Evolutionary conservation across 208 protist species (phyloP).

Genomic region (Leishmania guyanensis): DNA sequence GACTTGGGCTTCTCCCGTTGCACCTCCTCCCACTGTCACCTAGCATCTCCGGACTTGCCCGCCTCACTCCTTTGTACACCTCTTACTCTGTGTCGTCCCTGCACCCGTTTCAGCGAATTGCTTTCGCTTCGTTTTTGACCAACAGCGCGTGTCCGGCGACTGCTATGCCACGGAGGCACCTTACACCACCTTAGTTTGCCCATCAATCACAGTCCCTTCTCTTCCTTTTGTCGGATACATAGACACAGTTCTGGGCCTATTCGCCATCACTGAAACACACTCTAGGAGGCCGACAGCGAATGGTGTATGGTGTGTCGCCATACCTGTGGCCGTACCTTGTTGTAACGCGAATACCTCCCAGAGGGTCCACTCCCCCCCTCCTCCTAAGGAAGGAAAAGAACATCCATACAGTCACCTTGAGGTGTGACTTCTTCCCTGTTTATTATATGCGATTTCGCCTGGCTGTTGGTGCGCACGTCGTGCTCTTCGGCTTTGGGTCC

Average conservation of each 20-base stretch:
- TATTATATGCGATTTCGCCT: too few species aligned
- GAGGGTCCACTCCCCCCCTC: too few species aligned
- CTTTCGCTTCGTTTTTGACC: neutral
- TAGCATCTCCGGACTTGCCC: neutral
- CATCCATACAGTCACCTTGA: too few species aligned
- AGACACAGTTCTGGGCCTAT: neutral
- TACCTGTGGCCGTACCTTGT: neutral
- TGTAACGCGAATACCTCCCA: too few species aligned
- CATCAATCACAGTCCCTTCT: neutral
- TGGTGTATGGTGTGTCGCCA: neutral
- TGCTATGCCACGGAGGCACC: neutral
- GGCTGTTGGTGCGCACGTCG: too few species aligned
- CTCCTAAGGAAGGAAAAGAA: too few species aligned
- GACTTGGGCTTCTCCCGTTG: too few species aligned
- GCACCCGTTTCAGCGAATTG: neutral
- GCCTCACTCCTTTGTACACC: neutral
- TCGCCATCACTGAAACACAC: neutral
- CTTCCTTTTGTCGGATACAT: neutral
- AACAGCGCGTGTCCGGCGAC: neutral
- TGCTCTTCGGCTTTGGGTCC: too few species aligned
- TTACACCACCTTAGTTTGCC: neutral
- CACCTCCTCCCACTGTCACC: constrained; percentile 6
- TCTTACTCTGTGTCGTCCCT: neutral
- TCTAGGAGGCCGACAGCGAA: neutral
- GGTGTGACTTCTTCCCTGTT: too few species aligned